Percentiles rank a stretch among this genome's conserved stretches.
Conservation (phyloP, 257 asterid genomes). For the Gardenia jasminoides region DNA sequence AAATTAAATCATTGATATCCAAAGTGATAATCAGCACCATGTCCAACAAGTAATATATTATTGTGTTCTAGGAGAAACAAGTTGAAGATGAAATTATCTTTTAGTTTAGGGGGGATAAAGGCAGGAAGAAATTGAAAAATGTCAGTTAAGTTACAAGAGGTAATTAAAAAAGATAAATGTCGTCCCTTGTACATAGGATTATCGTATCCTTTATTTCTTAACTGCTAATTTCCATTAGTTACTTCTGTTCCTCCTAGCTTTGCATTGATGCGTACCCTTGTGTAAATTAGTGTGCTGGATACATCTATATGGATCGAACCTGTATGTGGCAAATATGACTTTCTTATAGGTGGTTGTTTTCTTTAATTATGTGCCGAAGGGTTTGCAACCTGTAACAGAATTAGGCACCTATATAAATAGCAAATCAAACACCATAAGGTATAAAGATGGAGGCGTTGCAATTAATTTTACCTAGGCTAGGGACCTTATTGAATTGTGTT, state of each 20-base stretch:
- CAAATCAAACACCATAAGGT: neutral
- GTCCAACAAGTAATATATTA: neutral
- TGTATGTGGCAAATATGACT: neutral
- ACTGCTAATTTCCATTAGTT: neutral
- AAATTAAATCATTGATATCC: neutral
- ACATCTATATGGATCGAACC: neutral
- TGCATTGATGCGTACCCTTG: neutral
- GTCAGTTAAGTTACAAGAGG: neutral
- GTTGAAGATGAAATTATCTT: neutral
- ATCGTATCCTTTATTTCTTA: no score
- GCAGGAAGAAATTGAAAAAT: neutral
- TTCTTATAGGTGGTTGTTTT: neutral
- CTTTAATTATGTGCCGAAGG: neutral
- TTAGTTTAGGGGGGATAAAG: neutral
- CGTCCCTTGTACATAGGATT: neutral
- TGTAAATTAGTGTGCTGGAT: neutral
- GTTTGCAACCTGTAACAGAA: neutral
- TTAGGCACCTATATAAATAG: neutral
- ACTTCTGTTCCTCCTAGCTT: neutral
- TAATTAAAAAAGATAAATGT: no score
- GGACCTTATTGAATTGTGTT: neutral
- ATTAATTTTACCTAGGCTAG: neutral
- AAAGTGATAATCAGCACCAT: neutral
- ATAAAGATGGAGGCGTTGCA: neutral
- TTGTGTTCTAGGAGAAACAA: neutral